Evolutionary conservation across 2,329 filamentous ascomycete species (phyloP), one percentile per base, ranked within the genome.

Genomic region (Ploettnerulaceae sp.): DNA sequence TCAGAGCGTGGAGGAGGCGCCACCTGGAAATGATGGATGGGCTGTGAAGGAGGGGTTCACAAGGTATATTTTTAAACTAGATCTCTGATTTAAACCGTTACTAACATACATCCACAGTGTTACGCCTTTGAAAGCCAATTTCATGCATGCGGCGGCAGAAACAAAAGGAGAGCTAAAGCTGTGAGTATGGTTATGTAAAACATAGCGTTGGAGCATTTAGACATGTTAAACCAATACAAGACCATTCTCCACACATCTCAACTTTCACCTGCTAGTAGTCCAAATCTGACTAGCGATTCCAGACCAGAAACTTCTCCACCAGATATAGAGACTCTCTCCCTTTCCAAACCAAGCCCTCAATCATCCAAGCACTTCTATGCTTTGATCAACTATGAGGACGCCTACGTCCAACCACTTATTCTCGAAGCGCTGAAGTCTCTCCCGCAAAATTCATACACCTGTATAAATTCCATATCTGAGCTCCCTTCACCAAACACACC

Each of bases 1-100:
- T 66, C 79, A 85, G 63, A 90, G 86, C 56, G 89, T 96, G n/a
- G 81, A 89, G 57, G 78, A 84, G 54, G 81, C 84, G 29, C 72
- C 74, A 24, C 86, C 87, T 3, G 89, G 89, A 3, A 94, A 89
- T 62, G 93, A 98, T 67, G 93, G 91, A 5, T 96, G 91, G 89
- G 84, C 84, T 26, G 87, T 98, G 18, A 85, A 86, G 64, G 82
- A 95, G 64, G 88, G 89, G 21, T 81, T 84, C 66, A 94, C 91
- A 9, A 93, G 87, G 86, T 88, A 69, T 59, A 72, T 68, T 22
- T 24, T 32, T n/a, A n/a, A n/a, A n/a, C n/a, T n/a, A n/a, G n/a
- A n/a, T n/a, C 22, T 28, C 21, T 15, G 2, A 7, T n/a, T 39
- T 17, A 33, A 15, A 35, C 32, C 25, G 21, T 47, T 45, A 5